Evolutionary conservation across 352 stramenopile species (phyloP).

Genomic region (Phytophthora fragariaefolia): DNA sequence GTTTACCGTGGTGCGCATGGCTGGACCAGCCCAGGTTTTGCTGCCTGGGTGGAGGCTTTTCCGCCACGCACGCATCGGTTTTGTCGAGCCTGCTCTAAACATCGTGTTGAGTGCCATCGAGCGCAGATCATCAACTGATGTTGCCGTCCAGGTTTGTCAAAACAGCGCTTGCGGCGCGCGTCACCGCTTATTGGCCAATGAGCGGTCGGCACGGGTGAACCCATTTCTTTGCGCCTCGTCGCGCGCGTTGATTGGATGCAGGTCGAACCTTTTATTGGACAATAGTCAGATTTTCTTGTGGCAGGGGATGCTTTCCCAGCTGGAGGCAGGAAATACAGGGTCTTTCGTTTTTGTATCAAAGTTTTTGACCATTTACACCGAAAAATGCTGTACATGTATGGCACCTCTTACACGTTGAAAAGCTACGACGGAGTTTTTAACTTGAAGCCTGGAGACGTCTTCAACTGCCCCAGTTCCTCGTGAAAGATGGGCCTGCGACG

Average conservation of each 20-base stretch:
- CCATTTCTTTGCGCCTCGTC: background rate
- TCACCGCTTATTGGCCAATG: background rate
- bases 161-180: background rate
- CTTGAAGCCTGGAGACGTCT: background rate
- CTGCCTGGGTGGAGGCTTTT: too few relatives aligned
- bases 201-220: background rate
- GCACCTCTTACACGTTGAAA: too few relatives aligned
- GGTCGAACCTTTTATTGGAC: background rate
- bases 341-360: too few relatives aligned
- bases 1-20: too few relatives aligned
- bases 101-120: constrained; percentile 13
- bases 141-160: background rate
- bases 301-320: constrained; percentile 21
- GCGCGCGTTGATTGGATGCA: background rate
- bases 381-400: too few relatives aligned
- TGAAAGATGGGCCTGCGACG: background rate
- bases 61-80: background rate
- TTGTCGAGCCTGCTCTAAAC: background rate
- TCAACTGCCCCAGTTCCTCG: background rate
- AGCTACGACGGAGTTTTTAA: too few relatives aligned
- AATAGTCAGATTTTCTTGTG: constrained; percentile 10
- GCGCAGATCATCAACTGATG: background rate
- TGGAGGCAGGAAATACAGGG: too few relatives aligned
- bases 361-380: too few relatives aligned
- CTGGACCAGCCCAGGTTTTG: too few relatives aligned